Base-by-base conservation (phyloP, 345 rosid genomes). In the Turritis glabra region DNA sequence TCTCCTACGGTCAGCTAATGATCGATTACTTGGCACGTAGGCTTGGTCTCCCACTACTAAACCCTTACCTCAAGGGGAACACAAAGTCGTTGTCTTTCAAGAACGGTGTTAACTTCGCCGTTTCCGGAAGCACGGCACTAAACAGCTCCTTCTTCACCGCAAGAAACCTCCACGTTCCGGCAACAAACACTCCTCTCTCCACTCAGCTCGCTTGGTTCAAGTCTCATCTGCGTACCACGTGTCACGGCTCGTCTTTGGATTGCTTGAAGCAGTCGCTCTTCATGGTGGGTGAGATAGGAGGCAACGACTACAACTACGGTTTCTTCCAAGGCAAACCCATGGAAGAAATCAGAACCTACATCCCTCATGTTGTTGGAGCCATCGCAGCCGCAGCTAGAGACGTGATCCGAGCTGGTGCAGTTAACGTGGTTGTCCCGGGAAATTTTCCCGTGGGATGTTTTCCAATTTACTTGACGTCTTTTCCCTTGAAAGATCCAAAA, bases 231-330 rank as follows among this genome's bases (percentile, higher is more conserved):
- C 43, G 35, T 23, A 64, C 76, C 52, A 64, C 54, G 55, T 50
- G 67, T 47, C 64, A 29, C 1, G 5, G 30, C 18, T 55, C 68
- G 26, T 74, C 74, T 48, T 18, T 2, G 0, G 46, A 69, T 32
- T 74, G 78, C 35, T 78, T 77, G 65, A 68, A 68, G 19, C 59
- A 57, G 0, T 60, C 80, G 9, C 80, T 78, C 8, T 46, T 83
- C 67, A 64, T 80, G 67, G 74, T 78, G 4, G 83, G 82, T 0
- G 83, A 75, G 64, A 83, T 83, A 7, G 86, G 84, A 67, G 79
- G 74, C 8, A 83, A 78, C 51, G 82, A 78, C 69, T 78, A 75
- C 64, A 78, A 38, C 58, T 75, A 69, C 66, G 86, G 77, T 37
- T 67, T 78, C 40, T 32, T 64, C 30, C 71, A 73, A 54, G 75